Evolutionary conservation across 257 asterid genomes (phyloP).

Genomic region (Capsicum pubescens): DNA sequence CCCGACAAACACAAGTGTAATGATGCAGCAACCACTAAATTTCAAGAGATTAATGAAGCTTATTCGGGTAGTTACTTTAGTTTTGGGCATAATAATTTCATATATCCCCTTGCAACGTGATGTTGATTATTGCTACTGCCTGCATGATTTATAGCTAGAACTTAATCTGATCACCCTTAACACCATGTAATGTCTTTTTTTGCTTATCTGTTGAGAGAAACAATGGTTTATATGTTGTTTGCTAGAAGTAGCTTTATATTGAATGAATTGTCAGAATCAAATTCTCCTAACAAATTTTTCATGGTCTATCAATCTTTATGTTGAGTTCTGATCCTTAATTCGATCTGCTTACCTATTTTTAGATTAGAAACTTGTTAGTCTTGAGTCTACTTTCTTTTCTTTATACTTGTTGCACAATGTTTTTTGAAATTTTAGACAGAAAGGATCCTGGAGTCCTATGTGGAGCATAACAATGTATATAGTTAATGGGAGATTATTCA

Average conservation of each 20-base stretch:
- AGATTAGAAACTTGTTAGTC: background rate
- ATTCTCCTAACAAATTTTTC: background rate
- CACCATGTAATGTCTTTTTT: background rate
- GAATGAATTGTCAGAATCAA: background rate
- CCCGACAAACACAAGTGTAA: slow-evolving; percentile 71
- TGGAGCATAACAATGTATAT: slow-evolving; percentile 3
- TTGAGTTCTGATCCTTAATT: too few relatives aligned
- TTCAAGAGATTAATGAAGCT: slow-evolving; percentile 75
- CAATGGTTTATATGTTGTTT: background rate
- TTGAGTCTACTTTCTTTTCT: background rate
- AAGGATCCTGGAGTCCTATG: background rate
- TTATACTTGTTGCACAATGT: background rate
- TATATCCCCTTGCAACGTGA: slow-evolving; percentile 1
- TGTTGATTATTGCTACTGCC: slow-evolving; percentile 8
- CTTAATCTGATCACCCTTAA: slow-evolving; percentile 12
- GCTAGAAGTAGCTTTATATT: background rate
- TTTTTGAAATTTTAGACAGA: background rate
- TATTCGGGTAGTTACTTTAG: slow-evolving; percentile 50
- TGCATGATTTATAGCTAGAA: slow-evolving; percentile 30
- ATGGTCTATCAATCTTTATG: slow-evolving; percentile 2
- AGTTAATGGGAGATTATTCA: background rate
- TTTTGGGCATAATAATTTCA: slow-evolving; percentile 21
- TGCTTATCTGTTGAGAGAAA: background rate
- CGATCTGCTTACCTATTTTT: background rate
- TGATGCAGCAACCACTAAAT: slow-evolving; percentile 54